phyloP scores from a whole-genome alignment of 306 rosid genomes.

The Rubus idaeus region DNA sequence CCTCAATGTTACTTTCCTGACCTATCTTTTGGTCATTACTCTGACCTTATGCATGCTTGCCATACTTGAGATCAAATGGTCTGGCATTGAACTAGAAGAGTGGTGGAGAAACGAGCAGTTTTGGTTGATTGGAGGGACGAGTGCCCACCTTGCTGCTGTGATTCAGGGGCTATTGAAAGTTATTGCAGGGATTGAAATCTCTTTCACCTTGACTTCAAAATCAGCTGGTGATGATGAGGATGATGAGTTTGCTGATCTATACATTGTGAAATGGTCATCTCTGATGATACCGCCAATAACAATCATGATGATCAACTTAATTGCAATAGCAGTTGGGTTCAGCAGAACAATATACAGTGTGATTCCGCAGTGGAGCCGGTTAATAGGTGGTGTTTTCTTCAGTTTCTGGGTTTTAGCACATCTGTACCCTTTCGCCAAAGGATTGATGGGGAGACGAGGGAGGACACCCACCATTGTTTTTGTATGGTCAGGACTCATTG shows the following conservation, averaged over 20 bases:
- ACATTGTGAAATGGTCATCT: constrained; percentile 80
- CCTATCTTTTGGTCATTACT: constrained; percentile 68
- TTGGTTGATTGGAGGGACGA: constrained; percentile 97
- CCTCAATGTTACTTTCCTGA: constrained; percentile 80
- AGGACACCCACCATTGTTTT: constrained; percentile 95
- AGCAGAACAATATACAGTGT: constrained; percentile 86
- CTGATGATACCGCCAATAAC: constrained; percentile 93
- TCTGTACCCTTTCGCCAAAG: constrained; percentile 93
- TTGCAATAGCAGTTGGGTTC: constrained; percentile 87
- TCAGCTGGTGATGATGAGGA: constrained; percentile 81
- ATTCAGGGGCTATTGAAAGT: constrained; percentile 90
- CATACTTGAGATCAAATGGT: constrained; percentile 88
- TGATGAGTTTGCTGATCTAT: constrained; percentile 89
- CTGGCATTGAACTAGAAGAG: constrained; percentile 90
- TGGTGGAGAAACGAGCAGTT: constrained; percentile 99
- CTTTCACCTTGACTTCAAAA: constrained; percentile 90
- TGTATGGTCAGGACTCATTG: constrained; percentile 96
- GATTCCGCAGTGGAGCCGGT: constrained; percentile 87
- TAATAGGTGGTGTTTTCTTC: constrained; percentile 93
- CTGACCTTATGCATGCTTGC: constrained; percentile 84
- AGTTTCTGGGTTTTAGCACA: constrained; percentile 96
- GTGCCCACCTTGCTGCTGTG: constrained; percentile 97
- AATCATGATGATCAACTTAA: constrained; percentile 85
- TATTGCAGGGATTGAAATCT: constrained; percentile 90
- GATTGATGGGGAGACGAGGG: constrained; percentile 95